phyloP scores from a whole-genome alignment of 331 rosid species.

The Acacia pycnantha region DNA sequence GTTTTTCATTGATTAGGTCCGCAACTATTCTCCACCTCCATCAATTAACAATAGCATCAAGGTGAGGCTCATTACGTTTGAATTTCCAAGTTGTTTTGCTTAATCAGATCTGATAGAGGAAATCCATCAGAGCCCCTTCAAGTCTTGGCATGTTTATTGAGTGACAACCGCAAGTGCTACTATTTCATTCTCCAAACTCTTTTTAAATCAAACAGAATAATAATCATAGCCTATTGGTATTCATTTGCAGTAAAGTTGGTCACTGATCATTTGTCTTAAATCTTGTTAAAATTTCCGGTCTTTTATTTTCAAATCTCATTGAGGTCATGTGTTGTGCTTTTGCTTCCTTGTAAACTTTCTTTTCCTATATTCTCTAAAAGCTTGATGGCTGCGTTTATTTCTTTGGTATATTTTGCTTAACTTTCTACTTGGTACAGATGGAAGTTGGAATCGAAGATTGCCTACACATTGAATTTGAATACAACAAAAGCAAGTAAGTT shows the following conservation, averaged over 20 bases:
- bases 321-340: not conserved
- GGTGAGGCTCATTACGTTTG: constrained; percentile 50
- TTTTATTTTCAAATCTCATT: constrained; percentile 23
- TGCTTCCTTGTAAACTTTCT: constrained; percentile 10
- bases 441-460: constrained; percentile 98
- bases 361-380: not conserved
- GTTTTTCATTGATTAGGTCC: constrained; percentile 58
- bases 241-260: not conserved
- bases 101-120: not conserved
- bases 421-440: constrained; percentile 56
- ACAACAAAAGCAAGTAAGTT: constrained; percentile 96
- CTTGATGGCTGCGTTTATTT: constrained; percentile 15
- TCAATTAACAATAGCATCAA: constrained; percentile 89
- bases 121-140: not conserved
- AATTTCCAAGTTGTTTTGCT: constrained; percentile 20
- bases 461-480: constrained; percentile 91
- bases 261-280: constrained; percentile 14
- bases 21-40: constrained; percentile 80
- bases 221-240: not conserved
- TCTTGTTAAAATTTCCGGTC: not conserved
- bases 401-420: constrained; percentile 13
- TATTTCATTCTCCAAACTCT: not conserved
- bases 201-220: constrained; percentile 3
- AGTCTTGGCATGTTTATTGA: not conserved
- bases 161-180: not conserved